Evolutionary conservation across 768 basidiomycete genomes (phyloP).

Genomic region (Termitomyces titanicus): DNA sequence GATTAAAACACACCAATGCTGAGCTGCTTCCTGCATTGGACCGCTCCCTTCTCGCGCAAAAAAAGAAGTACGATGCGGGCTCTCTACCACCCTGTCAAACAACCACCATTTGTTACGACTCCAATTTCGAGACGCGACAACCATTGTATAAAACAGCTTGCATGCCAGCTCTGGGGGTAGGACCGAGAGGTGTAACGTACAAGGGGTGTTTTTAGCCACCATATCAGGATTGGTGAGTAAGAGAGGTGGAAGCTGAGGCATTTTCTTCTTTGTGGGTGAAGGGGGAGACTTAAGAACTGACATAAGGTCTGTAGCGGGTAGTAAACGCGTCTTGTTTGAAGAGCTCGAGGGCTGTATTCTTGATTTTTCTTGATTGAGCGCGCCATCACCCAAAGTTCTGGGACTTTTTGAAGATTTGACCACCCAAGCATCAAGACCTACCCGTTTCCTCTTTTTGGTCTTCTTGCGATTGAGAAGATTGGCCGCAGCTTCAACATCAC

Average conservation of each 20-base stretch:
- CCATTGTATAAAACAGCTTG: conserved; percentile 69
- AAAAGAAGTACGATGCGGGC: conserved; percentile 80
- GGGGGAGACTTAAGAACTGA: conserved; percentile 47
- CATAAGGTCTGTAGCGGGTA: conserved; percentile 46
- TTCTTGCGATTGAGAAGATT: conserved; percentile 27
- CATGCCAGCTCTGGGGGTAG: conserved; percentile 77
- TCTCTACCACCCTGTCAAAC: conserved; percentile 77
- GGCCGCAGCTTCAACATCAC: conserved; percentile 54
- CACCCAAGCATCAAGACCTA: conserved; percentile 57
- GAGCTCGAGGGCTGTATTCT: not conserved
- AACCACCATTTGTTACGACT: conserved; percentile 81
- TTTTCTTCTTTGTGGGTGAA: conserved; percentile 31
- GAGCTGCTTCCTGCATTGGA: conserved; percentile 69
- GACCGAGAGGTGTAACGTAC: conserved; percentile 66
- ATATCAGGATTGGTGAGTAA: conserved; percentile 58
- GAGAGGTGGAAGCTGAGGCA: conserved; percentile 52
- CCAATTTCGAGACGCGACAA: conserved; percentile 60
- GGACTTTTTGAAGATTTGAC: conserved; percentile 10
- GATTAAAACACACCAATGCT: conserved; percentile 53
- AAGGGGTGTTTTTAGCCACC: conserved; percentile 69
- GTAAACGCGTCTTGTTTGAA: conserved; percentile 18
- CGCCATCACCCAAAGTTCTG: not conserved
- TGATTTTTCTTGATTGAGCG: not conserved
- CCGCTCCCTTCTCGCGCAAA: conserved; percentile 55
- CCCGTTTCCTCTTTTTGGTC: conserved; percentile 48